Conservation (phyloP, 2,329 filamentous ascomycete species). For the Clarireedia monteithiana region DNA sequence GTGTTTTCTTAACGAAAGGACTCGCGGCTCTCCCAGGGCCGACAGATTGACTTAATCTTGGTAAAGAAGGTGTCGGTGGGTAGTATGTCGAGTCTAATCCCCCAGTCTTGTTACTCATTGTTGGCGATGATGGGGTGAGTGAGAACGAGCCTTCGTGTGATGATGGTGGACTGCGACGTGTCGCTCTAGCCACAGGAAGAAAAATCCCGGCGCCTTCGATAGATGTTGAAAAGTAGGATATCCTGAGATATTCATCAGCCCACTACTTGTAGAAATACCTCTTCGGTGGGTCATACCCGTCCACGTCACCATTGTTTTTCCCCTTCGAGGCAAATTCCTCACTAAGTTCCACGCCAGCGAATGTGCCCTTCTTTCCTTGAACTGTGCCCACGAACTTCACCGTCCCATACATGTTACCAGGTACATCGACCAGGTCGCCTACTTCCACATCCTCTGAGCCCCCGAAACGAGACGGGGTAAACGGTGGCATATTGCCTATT, state of each 20-base stretch:
- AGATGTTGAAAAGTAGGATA: constrained; percentile 75
- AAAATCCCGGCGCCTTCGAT: constrained; percentile 85
- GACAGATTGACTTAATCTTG: constrained; percentile 84
- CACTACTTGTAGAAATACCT: constrained; percentile 8
- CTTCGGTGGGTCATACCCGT: constrained; percentile 57
- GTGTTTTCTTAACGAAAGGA: constrained; percentile 61
- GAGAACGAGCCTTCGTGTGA: constrained; percentile 48
- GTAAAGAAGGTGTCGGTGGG: constrained; percentile 55
- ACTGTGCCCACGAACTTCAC: constrained; percentile 86
- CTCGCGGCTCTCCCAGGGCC: constrained; percentile 63
- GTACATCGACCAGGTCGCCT: constrained; percentile 83
- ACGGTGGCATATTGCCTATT: constrained; percentile 42
- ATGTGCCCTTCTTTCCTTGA: constrained; percentile 80
- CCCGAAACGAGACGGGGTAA: constrained; percentile 45
- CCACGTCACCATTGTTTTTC: constrained; percentile 94
- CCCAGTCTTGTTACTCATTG: constrained; percentile 40
- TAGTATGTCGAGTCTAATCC: constrained; percentile 43
- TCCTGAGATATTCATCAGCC: constrained; percentile 34
- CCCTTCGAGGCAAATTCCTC: constrained; percentile 73
- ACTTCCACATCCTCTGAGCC: constrained; percentile 51
- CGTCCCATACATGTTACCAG: constrained; percentile 83
- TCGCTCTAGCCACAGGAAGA: constrained; percentile 74
- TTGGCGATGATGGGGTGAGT: constrained; percentile 61
- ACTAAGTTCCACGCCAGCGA: constrained; percentile 86
- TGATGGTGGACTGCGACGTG: constrained; percentile 53